Conservation (phyloP, 805 yeast species). For the Candida rishiriensis region DNA sequence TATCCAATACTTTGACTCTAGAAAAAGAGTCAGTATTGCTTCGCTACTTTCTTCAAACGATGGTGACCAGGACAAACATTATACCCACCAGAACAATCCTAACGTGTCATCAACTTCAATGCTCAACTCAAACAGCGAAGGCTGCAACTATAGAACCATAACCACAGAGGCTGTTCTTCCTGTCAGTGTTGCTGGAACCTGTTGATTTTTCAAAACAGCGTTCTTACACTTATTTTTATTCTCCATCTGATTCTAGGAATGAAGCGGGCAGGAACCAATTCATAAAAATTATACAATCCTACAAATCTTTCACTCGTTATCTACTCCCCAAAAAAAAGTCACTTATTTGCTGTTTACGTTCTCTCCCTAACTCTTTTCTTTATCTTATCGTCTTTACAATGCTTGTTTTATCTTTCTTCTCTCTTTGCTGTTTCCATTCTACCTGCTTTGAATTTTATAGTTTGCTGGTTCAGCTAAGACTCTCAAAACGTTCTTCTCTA, state of each 20-base stretch:
- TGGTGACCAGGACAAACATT: neutral
- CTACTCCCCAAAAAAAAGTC: too few species aligned
- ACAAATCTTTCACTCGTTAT: too few species aligned
- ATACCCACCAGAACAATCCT: neutral
- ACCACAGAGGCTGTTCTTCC: neutral
- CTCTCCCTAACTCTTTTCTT: too few species aligned
- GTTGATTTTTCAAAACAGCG: too few species aligned
- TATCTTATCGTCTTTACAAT: too few species aligned
- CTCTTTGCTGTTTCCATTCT: too few species aligned
- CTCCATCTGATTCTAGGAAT: neutral
- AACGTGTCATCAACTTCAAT: neutral
- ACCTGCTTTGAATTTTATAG: too few species aligned
- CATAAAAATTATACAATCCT: too few species aligned
- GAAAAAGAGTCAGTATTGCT: slow-evolving; percentile 8
- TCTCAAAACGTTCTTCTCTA: neutral
- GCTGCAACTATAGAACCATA: neutral
- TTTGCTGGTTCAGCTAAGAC: neutral
- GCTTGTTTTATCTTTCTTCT: too few species aligned
- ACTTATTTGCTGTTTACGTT: too few species aligned
- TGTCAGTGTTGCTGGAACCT: neutral
- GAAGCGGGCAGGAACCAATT: too few species aligned
- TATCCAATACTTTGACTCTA: slow-evolving; percentile 40
- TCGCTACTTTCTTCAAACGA: slow-evolving; percentile 7
- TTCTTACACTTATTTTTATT: too few species aligned
- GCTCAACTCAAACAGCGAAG: neutral